Evolutionary conservation across 495 filamentous ascomycete genomes (phyloP), one percentile per base, ranked within the genome.

Genomic region (Aspergillus ostianus): DNA sequence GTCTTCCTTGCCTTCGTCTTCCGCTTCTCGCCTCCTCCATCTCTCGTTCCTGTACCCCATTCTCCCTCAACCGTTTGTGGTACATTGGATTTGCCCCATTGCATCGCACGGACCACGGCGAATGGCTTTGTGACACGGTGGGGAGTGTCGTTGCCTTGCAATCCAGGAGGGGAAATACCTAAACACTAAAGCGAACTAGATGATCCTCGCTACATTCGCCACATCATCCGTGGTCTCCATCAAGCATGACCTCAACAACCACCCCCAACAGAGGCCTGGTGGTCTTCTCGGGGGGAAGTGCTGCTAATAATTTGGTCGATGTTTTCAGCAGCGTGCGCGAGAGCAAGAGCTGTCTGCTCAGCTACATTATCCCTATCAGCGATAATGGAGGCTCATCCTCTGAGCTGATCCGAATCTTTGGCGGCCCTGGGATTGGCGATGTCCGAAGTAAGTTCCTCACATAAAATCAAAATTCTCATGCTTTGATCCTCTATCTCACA

Each of bases 331-430:
- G 80, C 23, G 80, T 97, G 6, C 80, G 86, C n/a, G 79, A 87
- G 60, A 87, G 84, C 70, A 88, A 87, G 54, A 73, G 82, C 41
- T 89, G 89, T 59, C 78, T 79, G 21, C 80, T 95, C 48, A 90
- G 82, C 69, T 93, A 95, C 66, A 83, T 97, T 57, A 95, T 98
- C 55, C 93, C 93, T 17, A 96, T 97, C 66, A 91, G 87, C 63
- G 93, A 98, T 72, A 98, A 98, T 77, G 93, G 93, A 27, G 93
- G 93, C 18, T 92, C 87, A 32, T 92, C 92, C 0, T 93, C 90
- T 7, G 93, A 98, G 76, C 72, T 97, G 64, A 93, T 97, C 61
- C 82, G 93, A 17, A 90, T 98, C 17, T 90, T 97, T 73, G 93
- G 93, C 2, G 93, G 93, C 0, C 93, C 93, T 53, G 92, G 92